Evolutionary conservation across 495 filamentous ascomycete genomes (phyloP).

Genomic region (Hyaloscypha variabilis): DNA sequence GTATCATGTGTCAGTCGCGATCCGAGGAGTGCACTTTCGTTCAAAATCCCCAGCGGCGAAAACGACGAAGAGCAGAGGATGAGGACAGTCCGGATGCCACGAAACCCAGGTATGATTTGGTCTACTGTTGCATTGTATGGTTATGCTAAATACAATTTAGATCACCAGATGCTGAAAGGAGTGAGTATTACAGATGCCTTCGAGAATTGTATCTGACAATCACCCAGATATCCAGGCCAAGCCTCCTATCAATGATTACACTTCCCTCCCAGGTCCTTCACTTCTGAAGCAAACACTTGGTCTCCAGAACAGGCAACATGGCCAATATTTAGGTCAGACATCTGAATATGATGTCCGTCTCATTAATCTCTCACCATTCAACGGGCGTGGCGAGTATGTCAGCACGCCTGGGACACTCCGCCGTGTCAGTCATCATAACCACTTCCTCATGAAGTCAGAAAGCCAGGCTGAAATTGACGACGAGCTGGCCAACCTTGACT

Average conservation of each 20-base stretch:
- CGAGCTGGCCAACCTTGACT: slow-evolving; percentile 66
- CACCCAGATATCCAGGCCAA: slow-evolving; percentile 18
- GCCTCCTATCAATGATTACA: slow-evolving; percentile 54
- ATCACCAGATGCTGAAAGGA: slow-evolving; percentile 24
- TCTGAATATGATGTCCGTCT: slow-evolving; percentile 73
- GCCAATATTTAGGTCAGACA: slow-evolving; percentile 66
- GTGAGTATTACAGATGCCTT: not conserved
- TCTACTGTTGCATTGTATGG: slow-evolving; percentile 43
- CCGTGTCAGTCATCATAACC: slow-evolving; percentile 78
- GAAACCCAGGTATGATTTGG: slow-evolving; percentile 57
- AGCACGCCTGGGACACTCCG: slow-evolving; percentile 70
- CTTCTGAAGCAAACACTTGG: slow-evolving; percentile 65
- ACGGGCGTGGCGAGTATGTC: slow-evolving; percentile 69
- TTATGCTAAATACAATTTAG: slow-evolving; percentile 11
- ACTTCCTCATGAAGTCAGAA: slow-evolving; percentile 79
- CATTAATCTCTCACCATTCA: slow-evolving; percentile 71
- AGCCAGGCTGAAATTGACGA: slow-evolving; percentile 59
- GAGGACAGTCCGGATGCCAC: slow-evolving; percentile 50
- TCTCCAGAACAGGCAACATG: slow-evolving; percentile 62
- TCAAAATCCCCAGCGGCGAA: slow-evolving; percentile 69
- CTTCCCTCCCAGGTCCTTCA: slow-evolving; percentile 57
- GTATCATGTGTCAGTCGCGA: slow-evolving; percentile 63
- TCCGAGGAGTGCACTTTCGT: slow-evolving; percentile 64
- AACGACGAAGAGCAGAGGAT: slow-evolving; percentile 66
- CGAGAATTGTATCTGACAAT: not conserved